Percentiles rank a stretch among this genome's conserved stretches.
Conservation (phyloP, 768 basidiomycete genomes). For the Leccinum uliginosum region DNA sequence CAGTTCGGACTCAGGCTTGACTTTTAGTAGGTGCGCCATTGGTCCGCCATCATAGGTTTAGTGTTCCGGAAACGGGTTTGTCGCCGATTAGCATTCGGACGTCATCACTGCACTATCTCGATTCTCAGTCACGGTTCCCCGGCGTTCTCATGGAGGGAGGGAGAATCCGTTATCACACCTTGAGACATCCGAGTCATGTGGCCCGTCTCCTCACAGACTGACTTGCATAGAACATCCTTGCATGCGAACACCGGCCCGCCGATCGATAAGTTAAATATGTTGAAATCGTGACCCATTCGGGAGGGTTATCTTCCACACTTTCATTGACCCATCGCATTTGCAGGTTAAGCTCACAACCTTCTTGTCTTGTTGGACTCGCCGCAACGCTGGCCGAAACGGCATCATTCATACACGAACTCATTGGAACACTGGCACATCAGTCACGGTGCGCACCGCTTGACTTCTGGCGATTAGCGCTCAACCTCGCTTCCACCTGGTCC, state of each 20-base stretch:
- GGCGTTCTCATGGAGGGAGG: neutral
- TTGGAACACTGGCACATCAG: neutral
- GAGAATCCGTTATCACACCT: neutral
- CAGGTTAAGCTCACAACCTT: neutral
- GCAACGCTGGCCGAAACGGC: neutral
- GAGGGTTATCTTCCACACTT: neutral
- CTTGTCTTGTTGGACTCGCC: neutral
- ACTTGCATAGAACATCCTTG: neutral
- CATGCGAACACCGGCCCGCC: neutral
- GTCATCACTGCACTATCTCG: neutral
- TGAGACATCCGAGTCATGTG: neutral
- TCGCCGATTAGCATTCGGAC: neutral
- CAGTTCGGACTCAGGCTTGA: no score
- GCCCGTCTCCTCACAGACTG: neutral
- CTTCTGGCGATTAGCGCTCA: neutral
- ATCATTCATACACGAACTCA: neutral
- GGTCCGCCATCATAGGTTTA: no score
- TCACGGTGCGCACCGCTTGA: no score
- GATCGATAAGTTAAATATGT: conserved; percentile 6
- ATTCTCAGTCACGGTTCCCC: no score
- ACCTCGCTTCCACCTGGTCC: neutral
- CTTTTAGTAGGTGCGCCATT: no score
- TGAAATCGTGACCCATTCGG: neutral
- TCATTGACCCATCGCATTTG: neutral
- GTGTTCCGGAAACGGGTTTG: neutral